Percentiles rank a stretch among this genome's conserved stretches.
Evolutionary conservation across 768 basidiomycete genomes (phyloP).

Genomic region (Megacollybia marginata): DNA sequence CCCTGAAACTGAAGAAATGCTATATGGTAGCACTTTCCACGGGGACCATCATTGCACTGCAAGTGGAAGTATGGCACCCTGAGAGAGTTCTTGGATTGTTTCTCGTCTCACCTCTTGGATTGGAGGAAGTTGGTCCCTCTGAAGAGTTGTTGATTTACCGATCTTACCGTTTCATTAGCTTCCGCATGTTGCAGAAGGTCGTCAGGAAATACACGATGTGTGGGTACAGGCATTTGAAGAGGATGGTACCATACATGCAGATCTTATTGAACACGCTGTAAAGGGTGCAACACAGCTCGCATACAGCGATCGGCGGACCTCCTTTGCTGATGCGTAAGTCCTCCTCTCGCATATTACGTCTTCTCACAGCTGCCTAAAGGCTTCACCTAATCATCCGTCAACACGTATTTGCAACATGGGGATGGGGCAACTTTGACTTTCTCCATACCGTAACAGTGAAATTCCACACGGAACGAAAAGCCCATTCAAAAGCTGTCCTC

Average conservation of each 20-base stretch:
- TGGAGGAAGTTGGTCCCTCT: conserved; percentile 15
- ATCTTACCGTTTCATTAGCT: not conserved
- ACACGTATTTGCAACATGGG: conserved; percentile 2
- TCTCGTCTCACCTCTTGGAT: no score
- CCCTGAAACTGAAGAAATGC: no score
- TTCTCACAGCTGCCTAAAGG: not conserved
- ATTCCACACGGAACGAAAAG: conserved; percentile 2
- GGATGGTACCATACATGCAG: not conserved
- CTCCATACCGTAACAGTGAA: conserved; percentile 1
- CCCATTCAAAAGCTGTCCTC: not conserved
- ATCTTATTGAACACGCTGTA: conserved; percentile 4
- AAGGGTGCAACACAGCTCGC: conserved; percentile 10
- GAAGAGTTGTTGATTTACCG: not conserved
- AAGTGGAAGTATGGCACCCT: conserved; percentile 15
- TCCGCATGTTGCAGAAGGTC: conserved; percentile 4
- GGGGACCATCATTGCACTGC: conserved; percentile 17
- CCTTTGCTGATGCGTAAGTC: conserved; percentile 5
- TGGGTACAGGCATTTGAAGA: conserved; percentile 5
- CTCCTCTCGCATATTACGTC: not conserved
- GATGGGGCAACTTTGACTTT: not conserved
- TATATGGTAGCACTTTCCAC: conserved; percentile 21
- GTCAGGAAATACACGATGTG: conserved; percentile 6
- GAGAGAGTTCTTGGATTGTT: no score
- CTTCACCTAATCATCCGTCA: not conserved
- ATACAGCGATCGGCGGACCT: conserved; percentile 3